phyloP scores from a whole-genome alignment of 1,284 basidiomycete species.

The Ustilago shanxiensis region DNA sequence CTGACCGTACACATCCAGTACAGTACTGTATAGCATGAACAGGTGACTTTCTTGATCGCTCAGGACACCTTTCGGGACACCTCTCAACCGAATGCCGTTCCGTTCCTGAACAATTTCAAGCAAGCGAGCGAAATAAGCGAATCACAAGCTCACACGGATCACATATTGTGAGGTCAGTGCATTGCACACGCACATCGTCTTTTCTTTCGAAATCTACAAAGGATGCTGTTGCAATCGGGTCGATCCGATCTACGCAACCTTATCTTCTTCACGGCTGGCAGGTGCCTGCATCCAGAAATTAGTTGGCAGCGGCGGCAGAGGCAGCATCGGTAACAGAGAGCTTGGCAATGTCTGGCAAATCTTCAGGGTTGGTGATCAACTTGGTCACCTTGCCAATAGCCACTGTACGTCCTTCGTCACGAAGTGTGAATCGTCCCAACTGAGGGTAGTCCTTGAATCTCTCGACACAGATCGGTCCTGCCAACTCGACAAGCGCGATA shows the following conservation, averaged over 20 bases:
- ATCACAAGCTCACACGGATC: neutral
- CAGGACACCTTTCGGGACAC: no score
- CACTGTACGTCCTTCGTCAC: constrained; percentile 68
- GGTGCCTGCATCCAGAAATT: neutral
- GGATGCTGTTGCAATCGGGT: neutral
- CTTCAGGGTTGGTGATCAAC: constrained; percentile 56
- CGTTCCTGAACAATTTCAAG: neutral
- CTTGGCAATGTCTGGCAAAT: constrained; percentile 61
- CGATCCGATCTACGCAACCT: neutral
- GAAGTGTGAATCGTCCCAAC: constrained; percentile 68
- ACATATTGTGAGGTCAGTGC: no score
- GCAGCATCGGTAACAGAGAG: constrained; percentile 48
- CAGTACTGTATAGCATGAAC: no score
- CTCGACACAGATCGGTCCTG: constrained; percentile 66
- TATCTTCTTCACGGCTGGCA: neutral
- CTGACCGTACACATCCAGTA: no score
- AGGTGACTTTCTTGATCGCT: no score
- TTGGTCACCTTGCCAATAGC: constrained; percentile 69
- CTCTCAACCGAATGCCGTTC: neutral
- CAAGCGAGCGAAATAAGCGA: neutral
- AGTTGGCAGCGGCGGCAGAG: constrained; percentile 34
- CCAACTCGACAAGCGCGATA: constrained; percentile 67
- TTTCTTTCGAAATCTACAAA: constrained; percentile 1
- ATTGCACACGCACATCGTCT: neutral
- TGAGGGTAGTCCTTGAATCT: constrained; percentile 69